Percentiles rank a stretch among this genome's conserved stretches.
Conservation (phyloP, 1,139 yeast species). For the Geotrichum citri-aurantii region DNA sequence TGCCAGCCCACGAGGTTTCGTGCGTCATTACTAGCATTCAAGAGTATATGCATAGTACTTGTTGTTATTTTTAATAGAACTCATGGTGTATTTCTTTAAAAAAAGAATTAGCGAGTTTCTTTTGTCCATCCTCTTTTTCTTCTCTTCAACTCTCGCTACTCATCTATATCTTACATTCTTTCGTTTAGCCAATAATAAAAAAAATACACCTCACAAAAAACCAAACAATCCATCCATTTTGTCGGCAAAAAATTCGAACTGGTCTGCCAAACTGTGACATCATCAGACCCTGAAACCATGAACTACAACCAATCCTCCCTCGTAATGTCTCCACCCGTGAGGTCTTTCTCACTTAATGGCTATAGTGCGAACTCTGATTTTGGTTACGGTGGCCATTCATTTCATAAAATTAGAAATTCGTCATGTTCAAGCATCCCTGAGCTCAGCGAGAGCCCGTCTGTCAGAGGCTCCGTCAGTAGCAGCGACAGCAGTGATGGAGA, state of each 20-base stretch:
- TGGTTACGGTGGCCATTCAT: not conserved
- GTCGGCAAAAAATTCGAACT: not conserved
- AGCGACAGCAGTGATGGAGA: not conserved
- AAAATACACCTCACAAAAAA: too few species aligned
- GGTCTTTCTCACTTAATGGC: not conserved
- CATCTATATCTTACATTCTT: too few species aligned
- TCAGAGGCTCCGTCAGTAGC: not conserved
- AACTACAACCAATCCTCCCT: not conserved
- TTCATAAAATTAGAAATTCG: not conserved
- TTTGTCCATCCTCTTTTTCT: too few species aligned
- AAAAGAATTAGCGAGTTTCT: too few species aligned
- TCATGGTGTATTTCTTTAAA: too few species aligned
- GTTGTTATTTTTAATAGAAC: too few species aligned
- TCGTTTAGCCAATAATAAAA: too few species aligned
- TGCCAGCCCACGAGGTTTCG: too few species aligned
- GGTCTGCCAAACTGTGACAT: not conserved
- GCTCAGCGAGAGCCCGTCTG: not conserved
- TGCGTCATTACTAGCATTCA: too few species aligned
- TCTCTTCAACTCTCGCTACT: too few species aligned
- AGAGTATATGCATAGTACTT: too few species aligned
- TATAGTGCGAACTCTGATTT: not conserved
- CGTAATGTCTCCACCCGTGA: not conserved
- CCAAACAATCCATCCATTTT: too few species aligned
- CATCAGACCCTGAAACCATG: not conserved
- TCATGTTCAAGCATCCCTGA: not conserved